Conservation (phyloP, 2,329 filamentous ascomycete species). For the Tolypocladium nubicola region DNA sequence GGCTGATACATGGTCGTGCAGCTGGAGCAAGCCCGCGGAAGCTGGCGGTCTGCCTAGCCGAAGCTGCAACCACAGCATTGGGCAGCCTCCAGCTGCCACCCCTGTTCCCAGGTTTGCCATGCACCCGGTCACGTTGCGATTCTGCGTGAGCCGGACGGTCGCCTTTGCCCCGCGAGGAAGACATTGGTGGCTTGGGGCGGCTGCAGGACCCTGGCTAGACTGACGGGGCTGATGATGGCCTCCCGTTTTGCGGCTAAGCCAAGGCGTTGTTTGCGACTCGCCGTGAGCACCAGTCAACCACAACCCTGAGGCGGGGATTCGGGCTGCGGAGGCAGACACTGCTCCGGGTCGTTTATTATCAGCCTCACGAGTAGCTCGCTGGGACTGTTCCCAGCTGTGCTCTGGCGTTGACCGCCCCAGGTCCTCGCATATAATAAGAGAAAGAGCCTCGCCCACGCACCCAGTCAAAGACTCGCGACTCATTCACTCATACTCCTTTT, state of each 20-base stretch:
- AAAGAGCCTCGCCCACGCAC: neutral
- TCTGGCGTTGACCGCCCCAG: neutral
- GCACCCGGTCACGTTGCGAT: too few relatives aligned
- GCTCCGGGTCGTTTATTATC: neutral
- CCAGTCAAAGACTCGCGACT: neutral
- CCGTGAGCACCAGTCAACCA: neutral
- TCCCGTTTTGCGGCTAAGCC: neutral
- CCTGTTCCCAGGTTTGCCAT: too few relatives aligned
- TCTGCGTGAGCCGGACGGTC: neutral
- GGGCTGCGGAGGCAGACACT: neutral
- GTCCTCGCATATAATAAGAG: neutral
- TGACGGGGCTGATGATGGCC: neutral
- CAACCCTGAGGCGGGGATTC: neutral
- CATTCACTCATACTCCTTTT: neutral
- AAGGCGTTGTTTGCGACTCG: neutral
- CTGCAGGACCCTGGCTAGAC: conserved; percentile 1
- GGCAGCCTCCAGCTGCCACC: neutral
- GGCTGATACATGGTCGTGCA: neutral
- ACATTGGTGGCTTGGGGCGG: neutral
- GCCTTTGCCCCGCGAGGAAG: neutral
- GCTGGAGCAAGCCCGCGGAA: neutral
- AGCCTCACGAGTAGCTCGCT: neutral
- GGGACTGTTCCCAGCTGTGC: neutral
- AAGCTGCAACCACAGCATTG: neutral
- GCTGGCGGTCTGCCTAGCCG: neutral